Base-by-base conservation (phyloP, 1,139 yeast species). In the Hyphopichia burtonii region DNA sequence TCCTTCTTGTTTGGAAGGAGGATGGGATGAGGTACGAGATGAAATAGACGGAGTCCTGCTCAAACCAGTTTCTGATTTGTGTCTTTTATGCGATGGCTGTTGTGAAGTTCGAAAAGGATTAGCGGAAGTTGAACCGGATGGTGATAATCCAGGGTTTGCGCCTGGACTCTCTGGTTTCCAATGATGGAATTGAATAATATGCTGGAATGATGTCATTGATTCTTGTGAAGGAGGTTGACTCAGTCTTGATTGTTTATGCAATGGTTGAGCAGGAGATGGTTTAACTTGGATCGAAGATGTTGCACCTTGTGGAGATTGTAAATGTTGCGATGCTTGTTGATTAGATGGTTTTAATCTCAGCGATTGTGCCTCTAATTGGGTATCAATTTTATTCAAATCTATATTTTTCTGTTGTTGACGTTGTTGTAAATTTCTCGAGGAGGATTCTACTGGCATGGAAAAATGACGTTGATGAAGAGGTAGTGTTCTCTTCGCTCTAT, bases 191-290 rank as follows among this genome's bases (percentile, higher is more conserved):
- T 74, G 80, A 25, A 75, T 74, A 5, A 74, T 63, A 47, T 75
- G 80, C 54, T 75, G 80, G 45, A 71, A 71, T n/a, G 76, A 69
- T 7, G 78, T 68, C 76, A 74, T 74, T 32, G 75, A 66, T 51
- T 74, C 78, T 47, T 72, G 79, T 19, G 74, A 62, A 18, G 77
- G 76, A 2, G 68, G 73, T 23, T 60, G 64, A 30, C 53, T 53
- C 58, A 60, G 66, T 43, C 51, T 56, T 33, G 56, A 58, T 47
- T 66, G 74, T 44, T 63, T 66, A 46, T 67, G 68, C 37, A 71
- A 58, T 4, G 76, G 76, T 47, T 71, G 76, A 1, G 78, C 76
- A 1, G 76, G 75, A 8, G 63, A 54, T 8, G 78, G 76, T 32
- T 64, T 67, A 9, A 71, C 78, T 51, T 71, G 77, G 50, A 72